phyloP scores from a whole-genome alignment of 768 basidiomycete species.

The Suillus decipiens region DNA sequence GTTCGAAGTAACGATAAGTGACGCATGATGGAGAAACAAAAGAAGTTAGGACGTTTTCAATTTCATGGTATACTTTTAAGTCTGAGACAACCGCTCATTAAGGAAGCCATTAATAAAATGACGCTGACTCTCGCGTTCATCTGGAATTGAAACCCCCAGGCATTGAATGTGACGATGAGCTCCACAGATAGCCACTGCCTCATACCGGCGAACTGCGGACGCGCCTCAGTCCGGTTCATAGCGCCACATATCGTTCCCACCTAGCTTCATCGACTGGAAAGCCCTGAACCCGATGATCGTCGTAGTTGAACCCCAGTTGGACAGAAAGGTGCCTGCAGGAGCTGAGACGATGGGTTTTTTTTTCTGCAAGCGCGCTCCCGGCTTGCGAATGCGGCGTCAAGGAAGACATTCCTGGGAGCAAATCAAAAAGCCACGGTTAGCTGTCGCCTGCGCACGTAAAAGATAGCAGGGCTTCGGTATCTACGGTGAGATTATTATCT shows the following conservation, averaged over 20 bases:
- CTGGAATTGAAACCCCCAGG: background rate
- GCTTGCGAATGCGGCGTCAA: background rate
- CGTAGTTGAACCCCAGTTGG: background rate
- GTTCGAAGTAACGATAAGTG: background rate
- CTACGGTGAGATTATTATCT: conserved; percentile 2
- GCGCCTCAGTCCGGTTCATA: background rate
- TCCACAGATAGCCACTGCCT: conserved; percentile 5
- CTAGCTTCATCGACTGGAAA: background rate
- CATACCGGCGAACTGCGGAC: background rate
- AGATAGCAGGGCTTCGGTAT: background rate
- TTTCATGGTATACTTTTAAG: background rate
- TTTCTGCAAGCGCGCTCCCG: background rate
- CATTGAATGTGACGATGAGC: background rate
- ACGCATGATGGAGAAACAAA: background rate
- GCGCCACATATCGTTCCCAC: background rate
- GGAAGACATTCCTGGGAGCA: background rate
- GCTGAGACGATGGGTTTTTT: background rate
- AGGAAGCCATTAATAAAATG: background rate
- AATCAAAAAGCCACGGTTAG: background rate
- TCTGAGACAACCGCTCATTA: background rate
- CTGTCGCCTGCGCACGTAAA: background rate
- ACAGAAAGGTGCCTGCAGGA: background rate
- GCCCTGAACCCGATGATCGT: background rate
- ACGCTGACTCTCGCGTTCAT: background rate
- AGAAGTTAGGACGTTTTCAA: background rate